These are phyloP conservation scores for Starmerella bombi DNA, from an alignment of 805 yeast species.

Conservation along the genomic window DNA sequence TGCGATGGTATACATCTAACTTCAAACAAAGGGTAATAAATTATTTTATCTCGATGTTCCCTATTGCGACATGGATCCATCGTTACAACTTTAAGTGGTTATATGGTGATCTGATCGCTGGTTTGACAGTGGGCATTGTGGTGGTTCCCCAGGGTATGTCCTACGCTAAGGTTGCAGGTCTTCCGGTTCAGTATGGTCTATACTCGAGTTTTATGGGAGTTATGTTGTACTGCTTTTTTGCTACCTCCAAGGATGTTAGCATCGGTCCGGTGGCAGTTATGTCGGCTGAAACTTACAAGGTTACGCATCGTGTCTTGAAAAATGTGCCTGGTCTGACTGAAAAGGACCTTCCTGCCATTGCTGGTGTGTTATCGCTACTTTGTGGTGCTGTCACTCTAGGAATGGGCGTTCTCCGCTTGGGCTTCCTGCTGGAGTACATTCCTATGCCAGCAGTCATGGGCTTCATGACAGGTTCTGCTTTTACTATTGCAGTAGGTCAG, in stretches of 20 bases:
- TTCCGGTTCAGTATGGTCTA: constrained; percentile 72
- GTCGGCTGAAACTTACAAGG: constrained; percentile 75
- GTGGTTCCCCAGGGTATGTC: constrained; percentile 95
- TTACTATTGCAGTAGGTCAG: constrained; percentile 71
- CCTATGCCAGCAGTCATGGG: constrained; percentile 89
- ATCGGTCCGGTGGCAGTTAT: constrained; percentile 96
- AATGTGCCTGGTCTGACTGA: constrained; percentile 32
- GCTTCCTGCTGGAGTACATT: constrained; percentile 77
- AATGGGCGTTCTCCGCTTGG: constrained; percentile 68
- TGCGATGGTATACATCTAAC: constrained; percentile 13
- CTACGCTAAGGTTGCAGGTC: constrained; percentile 74
- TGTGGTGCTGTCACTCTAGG: constrained; percentile 81
- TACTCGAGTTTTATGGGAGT: constrained; percentile 90
- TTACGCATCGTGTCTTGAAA: constrained; percentile 48
- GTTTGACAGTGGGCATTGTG: constrained; percentile 85
- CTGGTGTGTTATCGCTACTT: constrained; percentile 62
- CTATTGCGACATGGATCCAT: constrained; percentile 70
- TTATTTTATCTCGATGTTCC: constrained; percentile 58
- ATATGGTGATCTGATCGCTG: constrained; percentile 74
- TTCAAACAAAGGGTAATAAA: constrained; percentile 21
- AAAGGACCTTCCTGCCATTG: constrained; percentile 54
- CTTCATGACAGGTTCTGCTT: constrained; percentile 89
- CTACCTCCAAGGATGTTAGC: constrained; percentile 89
- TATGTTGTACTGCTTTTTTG: constrained; percentile 74
- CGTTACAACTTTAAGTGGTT: constrained; percentile 75